These are phyloP conservation scores for Naganishia randhawae DNA, from an alignment of 768 basidiomycete species.

Conservation along the genomic window DNA sequence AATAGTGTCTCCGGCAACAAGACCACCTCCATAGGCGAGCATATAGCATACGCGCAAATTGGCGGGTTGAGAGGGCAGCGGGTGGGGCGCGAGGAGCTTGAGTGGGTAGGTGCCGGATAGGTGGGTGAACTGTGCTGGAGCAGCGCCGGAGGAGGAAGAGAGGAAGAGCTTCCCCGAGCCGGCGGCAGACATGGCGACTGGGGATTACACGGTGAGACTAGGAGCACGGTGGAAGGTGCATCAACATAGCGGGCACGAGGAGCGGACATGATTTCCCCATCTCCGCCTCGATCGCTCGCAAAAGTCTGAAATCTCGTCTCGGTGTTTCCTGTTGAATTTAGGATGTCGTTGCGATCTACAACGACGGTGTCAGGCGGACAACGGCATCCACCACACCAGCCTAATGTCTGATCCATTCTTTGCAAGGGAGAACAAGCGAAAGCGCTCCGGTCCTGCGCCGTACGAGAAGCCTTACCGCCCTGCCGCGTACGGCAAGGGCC, in stretches of 20 bases:
- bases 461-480: conserved; percentile 49
- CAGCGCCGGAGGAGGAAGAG: background rate
- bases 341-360: background rate
- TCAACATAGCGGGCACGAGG: background rate
- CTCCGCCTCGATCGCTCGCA: background rate
- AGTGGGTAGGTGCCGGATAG: conserved; percentile 79
- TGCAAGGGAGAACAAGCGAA: conserved; percentile 53
- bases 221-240: background rate
- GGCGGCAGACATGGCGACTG: background rate
- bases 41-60: conserved; percentile 69
- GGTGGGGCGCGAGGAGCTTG: conserved; percentile 72
- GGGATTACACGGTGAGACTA: background rate
- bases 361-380: background rate
- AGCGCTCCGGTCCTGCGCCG: conserved; percentile 47
- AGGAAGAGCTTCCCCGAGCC: conserved; percentile 11
- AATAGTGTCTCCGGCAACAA: conserved; percentile 79
- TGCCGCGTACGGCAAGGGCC: conserved; percentile 42
- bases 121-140: conserved; percentile 58
- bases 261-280: background rate
- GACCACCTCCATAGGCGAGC: conserved; percentile 83
- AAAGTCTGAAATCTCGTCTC: conserved; percentile 12
- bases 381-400: background rate
- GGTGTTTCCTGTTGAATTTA: background rate
- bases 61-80: conserved; percentile 52
- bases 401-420: conserved; percentile 91